A percentile compares a stretch with the other conserved stretches of the same genome.
Evolutionary conservation across 2,329 filamentous ascomycete genomes (phyloP).

Genomic region (Byssochlamys sp.): DNA sequence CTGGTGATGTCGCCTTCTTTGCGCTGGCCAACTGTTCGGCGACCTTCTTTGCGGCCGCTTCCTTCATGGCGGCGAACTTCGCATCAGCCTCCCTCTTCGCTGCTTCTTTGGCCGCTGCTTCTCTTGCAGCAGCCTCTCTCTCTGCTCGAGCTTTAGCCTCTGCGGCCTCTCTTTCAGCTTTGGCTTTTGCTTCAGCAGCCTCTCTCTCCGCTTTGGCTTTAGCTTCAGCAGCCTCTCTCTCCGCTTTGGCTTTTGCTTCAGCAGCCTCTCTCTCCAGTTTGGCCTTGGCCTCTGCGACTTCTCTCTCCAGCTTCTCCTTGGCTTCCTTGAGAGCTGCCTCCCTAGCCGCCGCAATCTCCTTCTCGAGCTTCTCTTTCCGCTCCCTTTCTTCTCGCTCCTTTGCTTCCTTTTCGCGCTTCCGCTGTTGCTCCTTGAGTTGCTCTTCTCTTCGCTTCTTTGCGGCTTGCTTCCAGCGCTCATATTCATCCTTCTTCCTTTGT

Average conservation of each 20-base stretch:
- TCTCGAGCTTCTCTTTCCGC: slow-evolving; percentile 31
- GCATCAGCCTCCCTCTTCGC: slow-evolving; percentile 15
- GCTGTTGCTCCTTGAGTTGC: slow-evolving; percentile 26
- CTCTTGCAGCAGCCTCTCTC: slow-evolving; percentile 15
- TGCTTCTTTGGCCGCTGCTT: slow-evolving; percentile 17
- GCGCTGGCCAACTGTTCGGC: slow-evolving; percentile 17
- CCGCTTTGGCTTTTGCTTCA: slow-evolving; percentile 2
- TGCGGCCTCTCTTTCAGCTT: slow-evolving; percentile 14
- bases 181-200: not conserved
- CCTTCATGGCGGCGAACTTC: slow-evolving; percentile 16
- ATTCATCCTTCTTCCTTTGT: slow-evolving; percentile 5
- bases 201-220: slow-evolving; percentile 3
- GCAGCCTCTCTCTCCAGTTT: slow-evolving; percentile 11
- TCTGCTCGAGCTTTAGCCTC: slow-evolving; percentile 4
- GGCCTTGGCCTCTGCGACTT: slow-evolving; percentile 12
- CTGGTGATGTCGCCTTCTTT: slow-evolving; percentile 23
- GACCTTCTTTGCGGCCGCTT: slow-evolving; percentile 15
- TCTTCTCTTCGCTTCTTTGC: slow-evolving; percentile 7
- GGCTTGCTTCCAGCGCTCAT: slow-evolving; percentile 7
- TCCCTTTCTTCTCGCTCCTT: slow-evolving; percentile 32
- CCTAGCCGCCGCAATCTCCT: slow-evolving; percentile 17
- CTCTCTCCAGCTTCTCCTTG: slow-evolving; percentile 22
- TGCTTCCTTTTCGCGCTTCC: slow-evolving; percentile 30
- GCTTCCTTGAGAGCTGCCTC: slow-evolving; percentile 8
- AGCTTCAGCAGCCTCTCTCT: slow-evolving; percentile 5